These are phyloP conservation scores for Suillus placidus DNA, from an alignment of 768 basidiomycete genomes.

Conservation along the genomic window DNA sequence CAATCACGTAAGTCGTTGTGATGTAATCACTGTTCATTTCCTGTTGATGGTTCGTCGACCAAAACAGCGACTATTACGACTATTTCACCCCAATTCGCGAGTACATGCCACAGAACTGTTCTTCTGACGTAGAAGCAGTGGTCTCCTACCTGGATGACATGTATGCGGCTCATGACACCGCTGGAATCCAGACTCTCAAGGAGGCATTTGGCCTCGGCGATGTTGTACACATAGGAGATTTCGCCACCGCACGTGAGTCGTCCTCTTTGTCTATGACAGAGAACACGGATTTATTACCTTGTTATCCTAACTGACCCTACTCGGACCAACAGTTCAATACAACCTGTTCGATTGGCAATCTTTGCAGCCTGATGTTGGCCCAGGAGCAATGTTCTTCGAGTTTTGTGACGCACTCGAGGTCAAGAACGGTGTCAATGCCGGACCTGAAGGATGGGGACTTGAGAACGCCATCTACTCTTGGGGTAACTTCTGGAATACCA, in stretches of 20 bases:
- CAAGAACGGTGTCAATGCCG: slow-evolving; percentile 45
- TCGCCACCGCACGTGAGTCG: slow-evolving; percentile 54
- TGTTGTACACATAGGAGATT: slow-evolving; percentile 66
- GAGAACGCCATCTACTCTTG: slow-evolving; percentile 62
- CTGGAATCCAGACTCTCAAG: slow-evolving; percentile 57
- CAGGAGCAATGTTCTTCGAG: slow-evolving; percentile 37
- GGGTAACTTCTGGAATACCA: slow-evolving; percentile 57
- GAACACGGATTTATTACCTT: slow-evolving; percentile 23
- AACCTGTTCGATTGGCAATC: slow-evolving; percentile 69
- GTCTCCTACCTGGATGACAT: slow-evolving; percentile 62
- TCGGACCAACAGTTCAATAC: slow-evolving; percentile 46
- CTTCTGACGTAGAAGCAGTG: slow-evolving; percentile 67
- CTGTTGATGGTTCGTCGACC: not conserved
- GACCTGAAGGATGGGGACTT: slow-evolving; percentile 59
- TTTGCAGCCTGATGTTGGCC: slow-evolving; percentile 53
- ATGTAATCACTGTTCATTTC: not conserved
- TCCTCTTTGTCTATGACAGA: not conserved
- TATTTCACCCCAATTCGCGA: slow-evolving; percentile 74
- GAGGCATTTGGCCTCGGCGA: slow-evolving; percentile 58
- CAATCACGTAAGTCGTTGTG: slow-evolving; percentile 38
- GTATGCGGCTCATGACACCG: slow-evolving; percentile 46
- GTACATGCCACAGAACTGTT: slow-evolving; percentile 74
- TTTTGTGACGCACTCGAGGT: slow-evolving; percentile 46
- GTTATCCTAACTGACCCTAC: slow-evolving; percentile 19
- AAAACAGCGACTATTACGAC: slow-evolving; percentile 29